Base-by-base conservation (phyloP, 2,329 filamentous ascomycete genomes). In the Xylariomycetidae sp. region DNA sequence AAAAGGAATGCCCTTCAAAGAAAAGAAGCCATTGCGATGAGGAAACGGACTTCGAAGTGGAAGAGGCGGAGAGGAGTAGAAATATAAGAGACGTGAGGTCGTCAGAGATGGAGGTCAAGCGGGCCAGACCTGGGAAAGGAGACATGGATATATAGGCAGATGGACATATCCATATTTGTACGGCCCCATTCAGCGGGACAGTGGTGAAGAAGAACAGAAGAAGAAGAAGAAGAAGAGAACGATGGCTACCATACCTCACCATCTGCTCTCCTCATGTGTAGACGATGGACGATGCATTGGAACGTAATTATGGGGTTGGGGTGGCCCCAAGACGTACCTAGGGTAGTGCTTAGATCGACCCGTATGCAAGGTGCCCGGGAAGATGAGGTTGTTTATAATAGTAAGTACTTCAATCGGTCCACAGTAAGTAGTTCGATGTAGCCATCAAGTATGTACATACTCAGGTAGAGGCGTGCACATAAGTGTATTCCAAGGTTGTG, bases 131-230 rank as follows among this genome's bases (percentile, higher is more conserved):
- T 52, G 52, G 57, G 57, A 58, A 59, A 59, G 59, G 53, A 60
- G 56, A 56, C 57, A 59, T 58, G 57, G 62, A 69, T 70, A 70
- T 70, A 69, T 68, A 69, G 43, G 44, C 54, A 53, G 51, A 49
- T 45, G 45, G 46, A 41, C 38, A 42, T 43, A 47, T 48, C n/a
- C n/a, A n/a, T n/a, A n/a, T n/a, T n/a, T n/a, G n/a, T n/a, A 51
- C 32, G 36, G 58, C 49, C 42, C 43, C 44, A 50, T 53, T 39
- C 34, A 45, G 36, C 35, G 40, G 34, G 46, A 41, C 43, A 43
- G 40, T 48, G 42, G 45, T n/a, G n/a, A n/a, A n/a, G n/a, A n/a
- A n/a, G n/a, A n/a, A n/a, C n/a, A n/a, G n/a, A n/a, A n/a, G n/a
- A n/a, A n/a, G n/a, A n/a, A n/a, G n/a, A n/a, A n/a, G n/a, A n/a